phyloP scores from a whole-genome alignment of 2,329 filamentous ascomycete genomes.

The Akanthomyces lecanii region DNA sequence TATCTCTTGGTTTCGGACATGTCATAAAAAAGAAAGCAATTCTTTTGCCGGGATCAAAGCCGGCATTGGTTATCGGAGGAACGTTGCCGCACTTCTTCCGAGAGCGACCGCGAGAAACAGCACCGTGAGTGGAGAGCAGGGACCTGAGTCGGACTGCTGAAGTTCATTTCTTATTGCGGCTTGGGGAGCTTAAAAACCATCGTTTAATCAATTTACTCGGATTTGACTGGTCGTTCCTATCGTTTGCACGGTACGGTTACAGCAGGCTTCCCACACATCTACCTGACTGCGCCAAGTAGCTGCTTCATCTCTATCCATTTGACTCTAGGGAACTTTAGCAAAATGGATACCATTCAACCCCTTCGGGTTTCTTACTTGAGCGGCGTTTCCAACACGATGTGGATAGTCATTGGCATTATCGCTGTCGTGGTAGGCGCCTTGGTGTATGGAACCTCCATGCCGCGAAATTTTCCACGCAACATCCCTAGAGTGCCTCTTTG shows the following conservation, averaged over 20 bases:
- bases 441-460: background rate
- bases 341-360: background rate
- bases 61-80: background rate
- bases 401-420: background rate
- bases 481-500: background rate
- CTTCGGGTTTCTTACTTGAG: no score
- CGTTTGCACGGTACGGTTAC: background rate
- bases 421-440: background rate
- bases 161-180: no score
- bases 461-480: constrained; percentile 4
- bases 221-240: no score
- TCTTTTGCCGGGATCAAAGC: background rate
- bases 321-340: background rate
- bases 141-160: background rate
- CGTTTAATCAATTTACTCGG: background rate
- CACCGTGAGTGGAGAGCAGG: background rate
- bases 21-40: background rate
- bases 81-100: background rate
- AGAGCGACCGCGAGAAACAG: background rate
- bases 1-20: background rate
- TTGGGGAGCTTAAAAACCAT: background rate
- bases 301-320: background rate
- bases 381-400: background rate
- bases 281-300: background rate
- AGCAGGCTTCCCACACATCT: background rate